Percentiles rank a stretch among this genome's conserved stretches.
Conservation (phyloP, 2,329 filamentous ascomycete species). For the Hymenoscyphus fraxineus region DNA sequence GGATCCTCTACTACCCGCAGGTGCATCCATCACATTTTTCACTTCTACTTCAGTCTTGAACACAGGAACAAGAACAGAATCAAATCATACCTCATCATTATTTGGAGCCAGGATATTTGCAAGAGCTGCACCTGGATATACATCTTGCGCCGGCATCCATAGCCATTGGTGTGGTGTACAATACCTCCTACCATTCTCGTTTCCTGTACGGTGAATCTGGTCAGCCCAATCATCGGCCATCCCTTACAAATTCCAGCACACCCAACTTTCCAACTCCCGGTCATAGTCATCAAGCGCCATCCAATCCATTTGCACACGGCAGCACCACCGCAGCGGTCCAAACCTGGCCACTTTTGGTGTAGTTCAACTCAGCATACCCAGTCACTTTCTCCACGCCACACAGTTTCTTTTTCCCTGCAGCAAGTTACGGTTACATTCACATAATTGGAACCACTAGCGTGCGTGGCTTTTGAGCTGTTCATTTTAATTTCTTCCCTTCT, state of each 20-base stretch:
- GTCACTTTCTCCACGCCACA: not conserved
- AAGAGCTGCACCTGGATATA: not conserved
- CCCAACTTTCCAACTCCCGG: not conserved
- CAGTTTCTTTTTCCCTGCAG: not conserved
- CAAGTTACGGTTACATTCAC: not conserved
- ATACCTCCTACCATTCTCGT: not conserved
- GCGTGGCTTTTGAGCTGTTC: not conserved
- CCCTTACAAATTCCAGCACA: not conserved
- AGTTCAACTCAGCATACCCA: not conserved
- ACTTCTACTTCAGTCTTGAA: not conserved
- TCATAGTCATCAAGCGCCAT: not conserved
- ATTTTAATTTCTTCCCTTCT: not conserved
- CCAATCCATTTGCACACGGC: not conserved
- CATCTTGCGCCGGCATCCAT: not conserved
- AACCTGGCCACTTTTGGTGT: not conserved
- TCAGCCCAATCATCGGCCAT: not conserved
- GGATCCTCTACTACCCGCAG: not conserved
- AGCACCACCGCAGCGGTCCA: not conserved
- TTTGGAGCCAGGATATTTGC: not conserved
- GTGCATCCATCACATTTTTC: not conserved
- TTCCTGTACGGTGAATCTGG: constrained; percentile 1
- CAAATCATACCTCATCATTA: not conserved
- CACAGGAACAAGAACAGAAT: not conserved
- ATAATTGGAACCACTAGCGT: not conserved
- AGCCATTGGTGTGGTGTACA: not conserved